Base-by-base conservation (phyloP, 2,329 filamentous ascomycete genomes). In the Ramularia collo-cygni region DNA sequence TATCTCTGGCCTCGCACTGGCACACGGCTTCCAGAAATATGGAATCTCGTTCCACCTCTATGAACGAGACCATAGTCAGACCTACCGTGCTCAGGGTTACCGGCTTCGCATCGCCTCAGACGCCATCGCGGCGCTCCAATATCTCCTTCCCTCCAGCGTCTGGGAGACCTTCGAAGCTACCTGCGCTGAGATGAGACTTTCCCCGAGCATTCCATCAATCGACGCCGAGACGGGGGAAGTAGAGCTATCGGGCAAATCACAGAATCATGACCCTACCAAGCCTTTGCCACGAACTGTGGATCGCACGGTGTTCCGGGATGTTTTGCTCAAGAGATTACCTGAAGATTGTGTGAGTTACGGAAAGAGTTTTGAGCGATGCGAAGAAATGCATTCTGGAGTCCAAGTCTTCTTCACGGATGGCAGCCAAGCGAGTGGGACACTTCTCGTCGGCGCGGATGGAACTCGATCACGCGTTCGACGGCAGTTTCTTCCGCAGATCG, bases 11-110 rank as follows among this genome's bases (percentile, higher is more conserved):
- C 46, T 59, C 3, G 35, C 40, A 1, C 43, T 59, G 8, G 56
- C 55, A 2, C 52, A 57, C 12, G 55, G 50, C 9, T 43, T 59
- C n/a, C 46, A 50, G 19, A 43, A 55, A 35, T 34, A 37, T 16
- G 38, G 39, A 10, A 51, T 57, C 15, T 39, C 47, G 1, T 54
- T 46, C 35, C 39, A 35, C 3, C 37, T 57, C 27, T 55, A 48
- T 32, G 54, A 57, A 35, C 41, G 53, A 32, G 44, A 52, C 33
- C n/a, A 28, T 7, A 38, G 32, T 4, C 27, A 44, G 13, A 28
- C 40, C 28, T 47, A 39, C 28, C 47, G 51, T 15, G 36, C 48
- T 4, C 51, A 53, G 43, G 49, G 51, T 21, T 53, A 53, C 28
- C 44, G 49, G 8, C 29, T 52, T 6, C 47, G 48, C 10, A 42